Evolutionary conservation across 169 alveolate genomes (phyloP), one percentile per base, ranked within the genome.

Genomic region (Plasmodium ovale): DNA sequence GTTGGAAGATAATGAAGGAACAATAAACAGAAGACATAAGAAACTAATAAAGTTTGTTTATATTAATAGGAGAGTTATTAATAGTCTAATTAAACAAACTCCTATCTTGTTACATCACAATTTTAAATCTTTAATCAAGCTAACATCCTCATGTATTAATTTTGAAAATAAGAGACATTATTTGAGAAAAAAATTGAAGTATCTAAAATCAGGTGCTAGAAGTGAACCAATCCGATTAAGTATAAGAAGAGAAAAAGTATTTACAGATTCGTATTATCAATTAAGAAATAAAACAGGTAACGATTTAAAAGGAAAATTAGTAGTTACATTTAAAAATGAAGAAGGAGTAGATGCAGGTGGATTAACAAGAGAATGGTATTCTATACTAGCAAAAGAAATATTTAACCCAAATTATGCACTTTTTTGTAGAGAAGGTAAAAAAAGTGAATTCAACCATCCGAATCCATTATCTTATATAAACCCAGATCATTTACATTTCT

Each of bases 321-420:
- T 94, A 49, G 98, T 99, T 25, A 91, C 95, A 29, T 99, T 98
- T 88, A 95, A 95, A 59, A 99, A 98, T 42, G 99, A 99, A 91
- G 99, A 98, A 87, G 99, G 99, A 27, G 94, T 98, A 68, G 99
- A 99, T 92, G 99, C 99, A 14, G 99, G 99, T 3, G 99, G 99
- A 10, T 96, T 99, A 4, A 98, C 99, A 35, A 93, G 99, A 88
- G 99, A 99, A 92, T 99, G 99, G 99, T 97, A 97, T 74, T 96
- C 96, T 31, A 95, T 97, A 27, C 92, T 99, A 68, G 98, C 99
- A 33, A 96, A 97, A 89, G 99, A 98, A 93, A 98, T 99, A 96
- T 98, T 99, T 92, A 98, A 99, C 87, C 99, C 99, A 29, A 97
- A 97, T 94, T 98, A 98, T 84, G 99, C 99, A 39, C 92, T 97